Evolutionary conservation across 2,329 filamentous ascomycete genomes (phyloP).

Genomic region (Hypocrella siamensis): DNA sequence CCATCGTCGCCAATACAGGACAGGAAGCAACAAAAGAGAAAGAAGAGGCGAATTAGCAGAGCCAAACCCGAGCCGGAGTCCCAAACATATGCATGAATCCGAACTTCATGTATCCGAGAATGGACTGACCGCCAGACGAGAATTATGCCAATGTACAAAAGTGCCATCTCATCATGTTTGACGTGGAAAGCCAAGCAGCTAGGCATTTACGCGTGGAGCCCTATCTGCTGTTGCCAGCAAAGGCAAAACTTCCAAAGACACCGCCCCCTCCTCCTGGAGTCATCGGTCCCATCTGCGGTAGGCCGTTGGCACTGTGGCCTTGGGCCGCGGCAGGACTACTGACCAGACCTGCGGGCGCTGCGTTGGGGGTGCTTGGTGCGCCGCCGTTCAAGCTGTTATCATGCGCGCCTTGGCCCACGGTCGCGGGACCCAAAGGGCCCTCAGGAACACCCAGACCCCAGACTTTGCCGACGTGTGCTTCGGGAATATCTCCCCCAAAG

Average conservation of each 20-base stretch:
- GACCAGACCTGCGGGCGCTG: slow-evolving; percentile 34
- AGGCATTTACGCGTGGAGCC: slow-evolving; percentile 6
- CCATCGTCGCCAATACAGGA: no score
- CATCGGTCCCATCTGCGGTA: slow-evolving; percentile 49
- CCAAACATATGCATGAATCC: no score
- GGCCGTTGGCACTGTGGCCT: slow-evolving; percentile 39
- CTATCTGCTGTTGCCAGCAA: slow-evolving; percentile 25
- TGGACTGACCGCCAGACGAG: no score
- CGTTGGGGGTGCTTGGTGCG: slow-evolving; percentile 53
- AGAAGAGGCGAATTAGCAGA: no score
- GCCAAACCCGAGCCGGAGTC: no score
- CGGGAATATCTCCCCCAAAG: slow-evolving; percentile 66
- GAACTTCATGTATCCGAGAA: no score
- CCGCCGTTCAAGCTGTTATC: slow-evolving; percentile 24
- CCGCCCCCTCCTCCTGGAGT: slow-evolving; percentile 64
- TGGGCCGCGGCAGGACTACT: slow-evolving; percentile 30
- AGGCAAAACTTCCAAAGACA: slow-evolving; percentile 59
- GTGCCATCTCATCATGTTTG: no score
- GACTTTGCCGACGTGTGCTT: slow-evolving; percentile 76
- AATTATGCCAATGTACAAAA: no score
- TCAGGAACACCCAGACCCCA: slow-evolving; percentile 77
- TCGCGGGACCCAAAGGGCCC: slow-evolving; percentile 18
- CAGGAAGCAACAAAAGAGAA: no score
- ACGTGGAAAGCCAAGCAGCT: no score
- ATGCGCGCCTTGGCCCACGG: slow-evolving; percentile 16